Evolutionary conservation across 257 asterid species (phyloP).

Genomic region (Voacanga thouarsii): DNA sequence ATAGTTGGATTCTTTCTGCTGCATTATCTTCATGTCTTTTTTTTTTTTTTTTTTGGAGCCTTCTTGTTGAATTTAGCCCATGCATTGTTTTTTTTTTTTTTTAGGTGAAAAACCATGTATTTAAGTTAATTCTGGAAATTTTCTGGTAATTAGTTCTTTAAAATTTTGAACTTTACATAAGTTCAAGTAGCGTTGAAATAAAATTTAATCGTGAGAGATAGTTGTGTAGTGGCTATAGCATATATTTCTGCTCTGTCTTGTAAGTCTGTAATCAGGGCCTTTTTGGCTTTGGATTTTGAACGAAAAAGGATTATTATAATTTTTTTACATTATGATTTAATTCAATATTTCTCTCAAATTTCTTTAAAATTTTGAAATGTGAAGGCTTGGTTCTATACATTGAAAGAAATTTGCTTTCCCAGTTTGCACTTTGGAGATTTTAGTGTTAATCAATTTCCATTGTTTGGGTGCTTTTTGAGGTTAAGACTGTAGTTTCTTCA

Average conservation of each 20-base stretch:
- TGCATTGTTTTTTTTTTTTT: no score
- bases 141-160: neutral
- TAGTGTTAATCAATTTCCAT: neutral
- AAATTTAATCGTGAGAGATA: neutral
- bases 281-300: neutral
- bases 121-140: neutral
- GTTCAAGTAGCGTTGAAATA: neutral
- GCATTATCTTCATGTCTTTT: no score
- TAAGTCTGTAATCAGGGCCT: neutral
- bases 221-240: neutral
- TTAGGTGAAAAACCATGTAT: no score
- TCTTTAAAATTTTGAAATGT: neutral
- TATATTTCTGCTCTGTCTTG: neutral
- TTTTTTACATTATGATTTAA: no score
- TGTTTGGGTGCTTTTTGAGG: neutral
- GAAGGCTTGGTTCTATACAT: neutral
- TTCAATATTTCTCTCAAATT: neutral
- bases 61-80: neutral
- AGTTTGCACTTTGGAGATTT: neutral
- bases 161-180: neutral
- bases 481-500: neutral
- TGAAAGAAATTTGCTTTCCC: neutral
- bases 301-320: neutral
- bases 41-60: no score
- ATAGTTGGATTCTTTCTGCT: no score